These are phyloP conservation scores for Cylindrodendrum hubeiense DNA, from an alignment of 2,329 filamentous ascomycete genomes.

Conservation along the genomic window DNA sequence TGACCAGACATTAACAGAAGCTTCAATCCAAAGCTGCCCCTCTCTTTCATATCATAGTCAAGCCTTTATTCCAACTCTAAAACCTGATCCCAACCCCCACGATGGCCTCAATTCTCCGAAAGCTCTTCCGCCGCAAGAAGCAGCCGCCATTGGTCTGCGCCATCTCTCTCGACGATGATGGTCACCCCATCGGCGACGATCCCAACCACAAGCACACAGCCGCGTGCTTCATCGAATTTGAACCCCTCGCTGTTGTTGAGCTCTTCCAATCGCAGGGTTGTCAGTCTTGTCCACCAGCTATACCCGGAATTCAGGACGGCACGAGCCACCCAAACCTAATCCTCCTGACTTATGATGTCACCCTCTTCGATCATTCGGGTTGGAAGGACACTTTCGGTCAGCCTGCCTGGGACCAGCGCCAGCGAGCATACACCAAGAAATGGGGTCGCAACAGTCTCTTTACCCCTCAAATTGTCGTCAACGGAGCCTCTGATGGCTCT, in stretches of 20 bases:
- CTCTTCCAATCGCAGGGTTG: slow-evolving; percentile 53
- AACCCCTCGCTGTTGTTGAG: slow-evolving; percentile 49
- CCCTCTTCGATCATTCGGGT: slow-evolving; percentile 50
- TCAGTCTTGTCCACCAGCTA: slow-evolving; percentile 48
- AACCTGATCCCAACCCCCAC: neutral
- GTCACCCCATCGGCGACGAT: slow-evolving; percentile 44
- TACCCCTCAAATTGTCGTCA: slow-evolving; percentile 48
- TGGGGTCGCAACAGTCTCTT: slow-evolving; percentile 49
- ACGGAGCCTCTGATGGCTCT: slow-evolving; percentile 44
- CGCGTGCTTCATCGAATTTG: slow-evolving; percentile 49
- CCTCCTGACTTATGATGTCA: slow-evolving; percentile 51
- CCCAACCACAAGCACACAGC: slow-evolving; percentile 47
- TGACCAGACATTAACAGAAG: neutral
- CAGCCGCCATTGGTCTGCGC: slow-evolving; percentile 48
- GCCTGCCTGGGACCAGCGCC: slow-evolving; percentile 47
- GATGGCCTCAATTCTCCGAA: slow-evolving; percentile 32
- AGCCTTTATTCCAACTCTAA: neutral
- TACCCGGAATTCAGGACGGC: slow-evolving; percentile 46
- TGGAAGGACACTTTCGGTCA: slow-evolving; percentile 50
- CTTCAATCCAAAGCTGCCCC: neutral
- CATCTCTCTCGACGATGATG: slow-evolving; percentile 43
- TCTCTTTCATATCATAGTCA: too few species aligned
- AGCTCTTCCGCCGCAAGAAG: slow-evolving; percentile 49
- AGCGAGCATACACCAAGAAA: slow-evolving; percentile 48
- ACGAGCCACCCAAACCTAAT: slow-evolving; percentile 46